Evolutionary conservation across 2,329 filamentous ascomycete genomes (phyloP).

Genomic region (Trichocomaceae sp.): DNA sequence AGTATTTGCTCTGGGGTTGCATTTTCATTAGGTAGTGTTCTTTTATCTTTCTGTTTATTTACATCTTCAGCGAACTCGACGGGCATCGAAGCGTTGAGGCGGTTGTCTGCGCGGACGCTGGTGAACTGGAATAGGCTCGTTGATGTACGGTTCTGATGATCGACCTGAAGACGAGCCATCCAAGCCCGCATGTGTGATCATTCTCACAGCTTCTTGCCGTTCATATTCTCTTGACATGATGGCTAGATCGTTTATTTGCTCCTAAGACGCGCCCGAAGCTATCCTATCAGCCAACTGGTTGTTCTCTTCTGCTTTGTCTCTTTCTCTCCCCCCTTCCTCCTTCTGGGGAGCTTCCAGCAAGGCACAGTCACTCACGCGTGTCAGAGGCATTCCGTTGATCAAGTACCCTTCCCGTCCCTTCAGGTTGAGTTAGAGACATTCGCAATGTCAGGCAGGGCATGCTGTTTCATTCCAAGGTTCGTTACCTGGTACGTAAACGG

Average conservation of each 20-base stretch:
- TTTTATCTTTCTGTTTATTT: background rate
- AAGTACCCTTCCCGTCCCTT: slow-evolving; percentile 46
- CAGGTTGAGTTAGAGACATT: slow-evolving; percentile 8
- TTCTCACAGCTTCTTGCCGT: slow-evolving; percentile 41
- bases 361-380: slow-evolving; percentile 31
- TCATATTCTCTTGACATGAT: slow-evolving; percentile 44
- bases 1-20: background rate
- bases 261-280: slow-evolving; percentile 23
- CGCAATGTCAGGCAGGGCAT: background rate
- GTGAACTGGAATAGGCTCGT: slow-evolving; percentile 36
- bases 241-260: slow-evolving; percentile 46
- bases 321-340: background rate
- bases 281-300: slow-evolving; percentile 8
- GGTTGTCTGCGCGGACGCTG: slow-evolving; percentile 25
- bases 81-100: slow-evolving; percentile 21
- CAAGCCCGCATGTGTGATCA: slow-evolving; percentile 27
- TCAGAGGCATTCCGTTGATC: slow-evolving; percentile 41
- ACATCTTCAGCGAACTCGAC: slow-evolving; percentile 13
- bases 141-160: slow-evolving; percentile 35
- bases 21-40: background rate
- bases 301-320: background rate
- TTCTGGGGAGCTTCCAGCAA: background rate
- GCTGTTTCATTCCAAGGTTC: background rate
- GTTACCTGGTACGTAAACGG: slow-evolving; percentile 44
- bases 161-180: slow-evolving; percentile 17